Evolutionary conservation across 2,329 filamentous ascomycete genomes (phyloP), one percentile per base, ranked within the genome.

Genomic region (Parastagonospora avenae): DNA sequence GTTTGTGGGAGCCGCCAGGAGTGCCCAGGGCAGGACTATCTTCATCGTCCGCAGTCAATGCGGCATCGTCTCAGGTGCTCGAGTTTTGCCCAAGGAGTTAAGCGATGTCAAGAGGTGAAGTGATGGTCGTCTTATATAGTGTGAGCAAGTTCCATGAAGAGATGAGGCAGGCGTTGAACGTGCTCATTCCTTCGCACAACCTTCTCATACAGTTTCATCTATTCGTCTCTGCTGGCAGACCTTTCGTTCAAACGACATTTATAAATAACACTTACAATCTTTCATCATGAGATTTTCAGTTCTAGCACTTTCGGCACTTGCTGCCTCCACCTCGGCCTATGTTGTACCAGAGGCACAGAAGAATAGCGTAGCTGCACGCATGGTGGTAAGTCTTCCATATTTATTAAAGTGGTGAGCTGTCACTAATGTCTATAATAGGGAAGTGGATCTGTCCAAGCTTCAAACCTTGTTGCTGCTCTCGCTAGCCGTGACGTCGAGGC

Each of bases 181-280:
- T 67, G 63, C 67, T 70, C 67, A 66, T 66, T 66, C 57, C 45
- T 66, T 63, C 68, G 68, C 64, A 66, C 43, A 50, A 55, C 51
- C 58, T 66, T 63, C 62, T 66, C 61, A 59, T 59, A 60, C 54
- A 50, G 49, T 62, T 61, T 57, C 52, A 52, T 64, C 60, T 53
- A 40, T 59, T 66, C 55, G 55, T 50, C 52, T 66, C 62, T 63
- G 64, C 68, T 59, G 69, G 68, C 62, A 66, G 65, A 70, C 55
- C 42, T 46, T 49, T 54, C 51, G 43, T 58, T 63, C 52, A 24
- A 60, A 59, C 48, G 12, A 52, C 45, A 46, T 50, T 30, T 42
- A 57, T 55, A 39, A 27, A 53, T 45, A 53, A 47, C 47, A 42
- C 36, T 49, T 39, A 42, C 52, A 42, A 48, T 45, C 48, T 54